These are phyloP conservation scores for Gliomastix tumulicola DNA, from an alignment of 2,329 filamentous ascomycete species.

Conservation along the genomic window DNA sequence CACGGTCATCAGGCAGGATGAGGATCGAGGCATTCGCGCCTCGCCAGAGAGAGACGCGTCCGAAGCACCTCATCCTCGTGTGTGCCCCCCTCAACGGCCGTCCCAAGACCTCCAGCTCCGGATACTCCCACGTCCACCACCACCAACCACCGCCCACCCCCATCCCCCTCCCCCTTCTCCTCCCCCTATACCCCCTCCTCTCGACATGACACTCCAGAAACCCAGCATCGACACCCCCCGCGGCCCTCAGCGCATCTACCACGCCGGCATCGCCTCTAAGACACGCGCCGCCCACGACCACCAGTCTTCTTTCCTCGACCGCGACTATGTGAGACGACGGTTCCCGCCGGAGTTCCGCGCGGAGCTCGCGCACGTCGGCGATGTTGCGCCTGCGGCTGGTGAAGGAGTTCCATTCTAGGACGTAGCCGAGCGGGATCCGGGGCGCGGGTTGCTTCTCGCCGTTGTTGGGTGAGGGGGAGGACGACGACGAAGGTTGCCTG, in stretches of 20 bases:
- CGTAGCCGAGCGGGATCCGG: too few species aligned
- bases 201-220: slow-evolving; percentile 6
- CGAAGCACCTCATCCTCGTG: slow-evolving; percentile 3
- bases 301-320: too few species aligned
- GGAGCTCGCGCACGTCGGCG: slow-evolving; percentile 6
- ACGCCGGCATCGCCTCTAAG: too few species aligned
- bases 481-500: too few species aligned
- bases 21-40: neutral
- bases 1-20: too few species aligned
- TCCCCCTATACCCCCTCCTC: slow-evolving; percentile 2
- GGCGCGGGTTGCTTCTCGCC: too few species aligned
- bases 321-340: too few species aligned
- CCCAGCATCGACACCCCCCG: slow-evolving; percentile 4
- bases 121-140: slow-evolving; percentile 9
- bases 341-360: slow-evolving; percentile 6
- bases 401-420: slow-evolving; percentile 7
- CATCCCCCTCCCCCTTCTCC: slow-evolving; percentile 1
- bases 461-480: too few species aligned
- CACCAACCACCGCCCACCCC: too few species aligned
- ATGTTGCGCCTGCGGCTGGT: slow-evolving; percentile 6
- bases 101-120: neutral
- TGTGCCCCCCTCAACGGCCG: neutral
- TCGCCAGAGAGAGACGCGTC: neutral
- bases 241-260: slow-evolving; percentile 1
- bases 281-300: too few species aligned